Conservation (phyloP, 306 rosid species). For the Quercus cerris region DNA sequence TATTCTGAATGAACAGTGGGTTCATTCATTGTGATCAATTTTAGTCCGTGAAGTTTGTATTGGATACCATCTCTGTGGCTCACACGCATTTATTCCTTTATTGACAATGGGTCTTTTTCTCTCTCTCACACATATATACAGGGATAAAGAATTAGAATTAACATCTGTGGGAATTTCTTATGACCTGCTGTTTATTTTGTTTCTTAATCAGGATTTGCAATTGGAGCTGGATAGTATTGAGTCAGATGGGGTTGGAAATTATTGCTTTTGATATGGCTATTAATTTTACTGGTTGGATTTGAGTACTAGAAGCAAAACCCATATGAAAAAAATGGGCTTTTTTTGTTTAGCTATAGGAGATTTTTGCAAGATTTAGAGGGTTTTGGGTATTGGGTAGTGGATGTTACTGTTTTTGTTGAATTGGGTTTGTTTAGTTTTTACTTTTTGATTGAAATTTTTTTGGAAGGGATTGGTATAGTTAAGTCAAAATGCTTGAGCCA, state of each 20-base stretch:
- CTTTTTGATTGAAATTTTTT: not conserved
- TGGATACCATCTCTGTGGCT: constrained; percentile 22
- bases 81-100: constrained; percentile 24
- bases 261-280: not conserved
- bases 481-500: constrained; percentile 43
- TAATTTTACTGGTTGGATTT: not conserved
- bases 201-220: constrained; percentile 10
- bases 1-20: constrained; percentile 23
- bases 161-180: not conserved
- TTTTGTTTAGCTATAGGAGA: not conserved
- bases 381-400: constrained; percentile 3
- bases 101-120: constrained; percentile 9
- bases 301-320: not conserved
- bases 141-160: too few species aligned
- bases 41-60: constrained; percentile 37
- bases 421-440: not conserved
- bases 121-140: not conserved
- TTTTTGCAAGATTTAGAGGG: not conserved
- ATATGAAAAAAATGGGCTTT: constrained; percentile 2
- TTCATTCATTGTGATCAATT: constrained; percentile 42
- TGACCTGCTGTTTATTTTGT: not conserved
- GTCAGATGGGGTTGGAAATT: not conserved
- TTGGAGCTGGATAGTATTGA: constrained; percentile 5
- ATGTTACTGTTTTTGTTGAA: not conserved
- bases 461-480: not conserved